phyloP scores from a whole-genome alignment of 2,329 filamentous ascomycete genomes.

The Fusarium sp. region DNA sequence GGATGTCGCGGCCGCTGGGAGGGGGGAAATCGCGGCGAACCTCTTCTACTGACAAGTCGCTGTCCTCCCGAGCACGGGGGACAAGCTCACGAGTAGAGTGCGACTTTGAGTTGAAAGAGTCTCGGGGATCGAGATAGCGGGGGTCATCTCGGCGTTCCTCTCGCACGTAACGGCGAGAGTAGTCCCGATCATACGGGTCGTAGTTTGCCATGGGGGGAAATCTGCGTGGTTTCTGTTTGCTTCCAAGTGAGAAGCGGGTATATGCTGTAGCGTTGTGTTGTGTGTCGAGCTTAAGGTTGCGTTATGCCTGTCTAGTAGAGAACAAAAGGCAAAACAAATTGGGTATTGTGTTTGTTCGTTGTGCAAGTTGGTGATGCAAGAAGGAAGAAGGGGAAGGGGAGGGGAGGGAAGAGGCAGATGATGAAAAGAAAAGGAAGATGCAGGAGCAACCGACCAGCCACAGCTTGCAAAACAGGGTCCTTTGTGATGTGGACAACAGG shows the following conservation, averaged over 20 bases:
- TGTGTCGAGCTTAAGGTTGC: background rate
- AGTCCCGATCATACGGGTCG: slow-evolving; percentile 63
- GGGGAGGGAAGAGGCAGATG: slow-evolving; percentile 4
- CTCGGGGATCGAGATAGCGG: slow-evolving; percentile 62
- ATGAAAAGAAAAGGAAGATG: slow-evolving; percentile 21
- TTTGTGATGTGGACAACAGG: slow-evolving; percentile 26
- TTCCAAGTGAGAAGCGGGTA: slow-evolving; percentile 3
- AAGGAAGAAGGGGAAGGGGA: slow-evolving; percentile 16
- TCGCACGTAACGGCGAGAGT: slow-evolving; percentile 60
- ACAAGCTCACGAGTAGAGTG: slow-evolving; percentile 62
- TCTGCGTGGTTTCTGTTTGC: slow-evolving; percentile 12
- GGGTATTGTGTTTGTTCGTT: background rate
- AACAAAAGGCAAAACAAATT: background rate
- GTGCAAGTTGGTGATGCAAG: slow-evolving; percentile 17
- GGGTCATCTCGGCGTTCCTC: slow-evolving; percentile 62
- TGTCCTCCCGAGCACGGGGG: slow-evolving; percentile 72
- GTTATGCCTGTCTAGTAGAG: background rate
- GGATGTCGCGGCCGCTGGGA: slow-evolving; percentile 61
- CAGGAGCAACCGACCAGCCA: slow-evolving; percentile 23
- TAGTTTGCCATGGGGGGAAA: slow-evolving; percentile 54
- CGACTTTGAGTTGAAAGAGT: slow-evolving; percentile 56
- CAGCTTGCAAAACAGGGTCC: slow-evolving; percentile 38
- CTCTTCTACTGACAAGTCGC: slow-evolving; percentile 79
- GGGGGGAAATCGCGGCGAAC: slow-evolving; percentile 85
- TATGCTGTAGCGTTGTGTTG: slow-evolving; percentile 6